Base-by-base conservation (phyloP, 352 stramenopile genomes). In the Phytopythium boreale region DNA sequence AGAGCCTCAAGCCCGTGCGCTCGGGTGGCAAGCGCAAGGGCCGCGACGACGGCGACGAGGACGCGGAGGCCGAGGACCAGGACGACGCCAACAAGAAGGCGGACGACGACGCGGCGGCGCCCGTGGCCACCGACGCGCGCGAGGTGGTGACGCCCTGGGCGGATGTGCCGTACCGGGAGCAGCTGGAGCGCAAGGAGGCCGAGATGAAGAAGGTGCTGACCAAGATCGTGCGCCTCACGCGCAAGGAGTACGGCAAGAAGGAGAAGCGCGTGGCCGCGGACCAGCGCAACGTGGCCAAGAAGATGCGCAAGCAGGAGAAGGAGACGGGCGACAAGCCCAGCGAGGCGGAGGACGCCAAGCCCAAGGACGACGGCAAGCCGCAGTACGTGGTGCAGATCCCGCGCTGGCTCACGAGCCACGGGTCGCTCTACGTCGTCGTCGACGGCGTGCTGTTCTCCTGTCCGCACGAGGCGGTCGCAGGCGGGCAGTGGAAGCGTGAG, bases 161-260 rank as follows among this genome's bases (percentile, higher is more conserved):
- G 12, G 69, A 75, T 39, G 71, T 96, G 9, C 72, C 80, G 19
- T 96, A 96, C 59, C 77, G 85, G 9, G 82, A 95, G 69, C 89
- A 97, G 62, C 66, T 95, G 36, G 73, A 89, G 60, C 82, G 80
- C 59, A 97, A 97, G 62, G 87, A 97, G 53, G 66, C 82, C 56
- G 86, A 93, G 71, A 96, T 97, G 89, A 94, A 93, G 76, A 93
- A 94, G 57, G 88, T 96, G 57, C 71, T 97, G 50, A 77, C 94
- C 2, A 92, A 90, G 71, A 93, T 95, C 49, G 82, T 92, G 36
- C 84, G 89, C 20, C 84, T 89, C 58, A 92, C 87, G 22, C 75
- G 84, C 34, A 93, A 94, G 56, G 88, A 96, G 67, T 95, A 86
- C 53, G 79, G 79, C 64, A 90, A 93, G 71, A 97, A 95, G 72